These are phyloP conservation scores for Durusdinium trenchii DNA, from an alignment of 73 alveolate species.

Conservation along the genomic window DNA sequence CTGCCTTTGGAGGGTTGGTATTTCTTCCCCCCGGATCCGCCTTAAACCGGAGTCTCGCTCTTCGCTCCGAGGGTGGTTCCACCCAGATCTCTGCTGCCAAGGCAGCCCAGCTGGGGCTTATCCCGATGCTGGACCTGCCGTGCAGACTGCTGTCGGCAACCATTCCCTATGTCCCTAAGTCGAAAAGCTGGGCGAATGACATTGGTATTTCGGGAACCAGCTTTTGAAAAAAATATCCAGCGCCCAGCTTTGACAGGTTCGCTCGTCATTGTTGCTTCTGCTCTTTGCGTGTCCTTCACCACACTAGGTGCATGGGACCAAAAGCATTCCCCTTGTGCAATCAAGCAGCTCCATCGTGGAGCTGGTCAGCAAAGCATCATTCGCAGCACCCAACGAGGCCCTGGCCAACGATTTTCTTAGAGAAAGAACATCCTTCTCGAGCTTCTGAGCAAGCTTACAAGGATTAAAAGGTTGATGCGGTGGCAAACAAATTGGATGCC, in stretches of 20 bases:
- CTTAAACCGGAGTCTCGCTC: neutral
- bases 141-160: too few species aligned
- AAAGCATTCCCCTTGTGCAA: too few species aligned
- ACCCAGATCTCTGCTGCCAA: neutral
- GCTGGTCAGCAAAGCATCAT: constrained; percentile 64
- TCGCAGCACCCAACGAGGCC: constrained; percentile 89
- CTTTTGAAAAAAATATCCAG: too few species aligned
- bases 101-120: constrained; percentile 12
- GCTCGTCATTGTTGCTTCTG: too few species aligned
- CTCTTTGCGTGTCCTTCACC: too few species aligned
- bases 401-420: neutral
- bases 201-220: neutral
- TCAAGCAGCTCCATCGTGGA: constrained; percentile 60
- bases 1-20: neutral
- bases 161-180: too few species aligned
- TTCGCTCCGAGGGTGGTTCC: neutral
- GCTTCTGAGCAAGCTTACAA: too few species aligned
- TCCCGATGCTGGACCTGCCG: constrained; percentile 50
- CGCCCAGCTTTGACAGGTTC: too few species aligned
- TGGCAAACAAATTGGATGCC: too few species aligned
- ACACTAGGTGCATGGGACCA: too few species aligned
- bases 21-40: neutral
- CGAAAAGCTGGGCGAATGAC: neutral
- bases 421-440: too few species aligned
- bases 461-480: too few species aligned